These are phyloP conservation scores for Phoma herbarum DNA, from an alignment of 2,329 filamentous ascomycete species.

Conservation along the genomic window DNA sequence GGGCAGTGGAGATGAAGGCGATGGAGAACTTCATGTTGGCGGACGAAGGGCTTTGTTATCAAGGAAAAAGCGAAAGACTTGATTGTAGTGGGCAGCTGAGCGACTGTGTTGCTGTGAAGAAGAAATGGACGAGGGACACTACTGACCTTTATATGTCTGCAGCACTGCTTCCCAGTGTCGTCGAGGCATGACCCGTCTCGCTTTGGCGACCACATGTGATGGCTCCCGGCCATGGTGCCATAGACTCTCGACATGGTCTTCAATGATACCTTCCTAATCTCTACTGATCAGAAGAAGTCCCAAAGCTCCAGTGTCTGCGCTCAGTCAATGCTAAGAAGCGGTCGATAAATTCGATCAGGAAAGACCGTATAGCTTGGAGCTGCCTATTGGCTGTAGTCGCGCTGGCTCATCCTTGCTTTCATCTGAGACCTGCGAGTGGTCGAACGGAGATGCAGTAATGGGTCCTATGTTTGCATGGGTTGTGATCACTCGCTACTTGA, in stretches of 20 bases:
- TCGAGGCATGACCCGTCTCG: background rate
- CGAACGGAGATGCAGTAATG: background rate
- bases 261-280: conserved; percentile 21
- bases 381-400: background rate
- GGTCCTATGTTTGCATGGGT: background rate
- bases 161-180: background rate
- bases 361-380: background rate
- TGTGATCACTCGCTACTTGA: background rate
- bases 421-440: background rate
- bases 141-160: conserved; percentile 9
- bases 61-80: background rate
- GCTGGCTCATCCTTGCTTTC: background rate
- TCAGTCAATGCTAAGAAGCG: background rate
- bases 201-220: background rate
- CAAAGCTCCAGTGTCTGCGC: background rate
- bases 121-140: background rate
- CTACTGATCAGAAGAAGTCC: conserved; percentile 1
- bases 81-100: background rate
- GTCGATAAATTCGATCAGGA: background rate
- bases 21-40: conserved; percentile 28
- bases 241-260: background rate
- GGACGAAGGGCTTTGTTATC: background rate
- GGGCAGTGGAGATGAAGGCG: conserved; percentile 20
- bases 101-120: conserved; percentile 8
- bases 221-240: conserved; percentile 1